Base-by-base conservation (phyloP, 2,329 filamentous ascomycete genomes). In the Bipolaris zeicola region DNA sequence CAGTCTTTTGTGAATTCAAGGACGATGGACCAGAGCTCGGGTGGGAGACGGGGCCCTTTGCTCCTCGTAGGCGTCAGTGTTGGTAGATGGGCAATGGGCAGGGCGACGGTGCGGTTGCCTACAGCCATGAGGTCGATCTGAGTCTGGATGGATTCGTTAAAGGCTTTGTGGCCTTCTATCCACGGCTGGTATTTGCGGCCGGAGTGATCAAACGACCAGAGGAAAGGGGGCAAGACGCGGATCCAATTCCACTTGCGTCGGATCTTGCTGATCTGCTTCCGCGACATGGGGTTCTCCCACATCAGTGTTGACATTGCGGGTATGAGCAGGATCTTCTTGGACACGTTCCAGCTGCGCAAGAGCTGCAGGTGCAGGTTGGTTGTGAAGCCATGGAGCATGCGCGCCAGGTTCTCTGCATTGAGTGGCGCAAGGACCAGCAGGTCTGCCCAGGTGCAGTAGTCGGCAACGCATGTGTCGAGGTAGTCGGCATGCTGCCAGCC, bases 201-300 rank as follows among this genome's bases (percentile, higher is more conserved):
- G 6, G 48, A 76, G 80, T 61, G 62, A 33, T 90, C 87, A 71
- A 91, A 95, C 63, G 88, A 86, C 91, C 91, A 96, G 14, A 96
- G 77, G 33, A 96, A 87, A 0, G 93, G 92, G 39, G 89, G 83
- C 73, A 96, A 83, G 41, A 95, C 87, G 60, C 89, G 85, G 50
- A 96, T 85, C 91, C 92, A 96, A 50, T 88, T 88, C 91, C 91
- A 96, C 73, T 92, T 93, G 61, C 86, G 82, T 62, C 88, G 84
- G 39, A 96, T 86, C 77, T 96, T 95, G 76, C 86, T 89, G 58
- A 96, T 83, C 71, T 96, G 92, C 68, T 92, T 89, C 78, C 90
- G 91, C 14, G 91, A 96, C 78, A 93, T 88, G 2, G 92, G 91
- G 68, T 95, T 92, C 71, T 93, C 87, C 92, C 92, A 96, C 87